A percentile compares a stretch with the other conserved stretches of the same genome.
Evolutionary conservation across 2,329 filamentous ascomycete genomes (phyloP).

Genomic region (Fusarium veterinarium): DNA sequence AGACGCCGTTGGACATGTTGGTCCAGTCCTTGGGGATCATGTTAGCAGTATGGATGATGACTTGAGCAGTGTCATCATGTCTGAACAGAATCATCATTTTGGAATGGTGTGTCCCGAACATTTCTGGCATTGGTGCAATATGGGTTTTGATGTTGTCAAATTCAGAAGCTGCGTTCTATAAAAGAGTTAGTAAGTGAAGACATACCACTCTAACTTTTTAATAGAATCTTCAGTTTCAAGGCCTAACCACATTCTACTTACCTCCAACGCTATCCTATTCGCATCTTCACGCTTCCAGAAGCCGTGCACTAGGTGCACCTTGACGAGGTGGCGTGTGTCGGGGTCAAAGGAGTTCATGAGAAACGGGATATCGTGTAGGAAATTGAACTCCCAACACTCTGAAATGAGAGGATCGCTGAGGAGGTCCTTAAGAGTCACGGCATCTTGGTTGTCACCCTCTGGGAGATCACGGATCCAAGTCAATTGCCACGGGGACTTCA

Average conservation of each 20-base stretch:
- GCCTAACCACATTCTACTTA: conserved; percentile 49
- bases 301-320: conserved; percentile 69
- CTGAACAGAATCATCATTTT: conserved; percentile 90
- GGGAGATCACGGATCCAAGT: conserved; percentile 76
- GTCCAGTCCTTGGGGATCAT: conserved; percentile 90
- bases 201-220: not conserved
- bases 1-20: conserved; percentile 88
- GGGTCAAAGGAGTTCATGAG: conserved; percentile 65
- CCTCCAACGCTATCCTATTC: conserved; percentile 67
- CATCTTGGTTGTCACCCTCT: conserved; percentile 69
- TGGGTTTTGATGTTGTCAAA: conserved; percentile 78
- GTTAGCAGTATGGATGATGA: conserved; percentile 90
- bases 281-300: conserved; percentile 75
- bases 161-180: conserved; percentile 68
- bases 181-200: conserved; percentile 9
- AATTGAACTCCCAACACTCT: conserved; percentile 79
- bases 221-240: not conserved
- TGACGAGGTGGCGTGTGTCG: conserved; percentile 60
- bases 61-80: conserved; percentile 79
- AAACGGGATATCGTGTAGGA: conserved; percentile 69
- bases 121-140: conserved; percentile 81
- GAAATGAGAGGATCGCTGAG: conserved; percentile 79
- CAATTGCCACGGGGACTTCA: conserved; percentile 76
- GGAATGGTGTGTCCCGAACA: conserved; percentile 86
- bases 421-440: conserved; percentile 74